phyloP scores from a whole-genome alignment of 805 yeast genomes.

The Lachancea sp. region DNA sequence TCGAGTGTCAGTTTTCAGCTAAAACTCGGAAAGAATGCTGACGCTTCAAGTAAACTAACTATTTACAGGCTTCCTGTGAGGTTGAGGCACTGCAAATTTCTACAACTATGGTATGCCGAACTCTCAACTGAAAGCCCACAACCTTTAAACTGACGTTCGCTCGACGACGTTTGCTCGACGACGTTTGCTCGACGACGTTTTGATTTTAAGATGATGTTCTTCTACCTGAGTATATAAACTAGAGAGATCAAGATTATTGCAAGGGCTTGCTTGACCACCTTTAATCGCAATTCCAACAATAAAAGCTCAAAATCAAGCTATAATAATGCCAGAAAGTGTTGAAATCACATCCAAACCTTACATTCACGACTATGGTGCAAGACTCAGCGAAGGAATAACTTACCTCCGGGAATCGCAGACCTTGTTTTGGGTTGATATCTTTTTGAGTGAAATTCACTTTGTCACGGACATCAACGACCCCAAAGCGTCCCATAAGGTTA shows the following conservation, averaged over 20 bases:
- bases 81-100: too few species aligned
- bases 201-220: not conserved
- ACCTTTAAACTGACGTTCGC: too few species aligned
- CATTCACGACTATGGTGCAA: slow-evolving; percentile 16
- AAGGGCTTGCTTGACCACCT: not conserved
- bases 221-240: not conserved
- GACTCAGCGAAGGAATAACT: slow-evolving; percentile 62
- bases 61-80: too few species aligned
- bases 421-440: slow-evolving; percentile 39
- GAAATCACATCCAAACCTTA: slow-evolving; percentile 14
- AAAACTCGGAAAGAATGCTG: too few species aligned
- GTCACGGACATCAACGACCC: slow-evolving; percentile 20
- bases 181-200: not conserved
- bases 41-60: too few species aligned
- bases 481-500: slow-evolving; percentile 22
- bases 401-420: slow-evolving; percentile 52
- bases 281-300: too few species aligned
- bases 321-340: not conserved
- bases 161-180: not conserved
- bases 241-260: not conserved
- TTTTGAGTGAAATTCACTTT: slow-evolving; percentile 33
- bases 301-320: not conserved
- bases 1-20: too few species aligned
- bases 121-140: too few species aligned
- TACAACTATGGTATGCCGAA: too few species aligned